A percentile compares a stretch with the other conserved stretches of the same genome.
phyloP scores from a whole-genome alignment of 164 flowering plant species.

The Berberis vulgaris region DNA sequence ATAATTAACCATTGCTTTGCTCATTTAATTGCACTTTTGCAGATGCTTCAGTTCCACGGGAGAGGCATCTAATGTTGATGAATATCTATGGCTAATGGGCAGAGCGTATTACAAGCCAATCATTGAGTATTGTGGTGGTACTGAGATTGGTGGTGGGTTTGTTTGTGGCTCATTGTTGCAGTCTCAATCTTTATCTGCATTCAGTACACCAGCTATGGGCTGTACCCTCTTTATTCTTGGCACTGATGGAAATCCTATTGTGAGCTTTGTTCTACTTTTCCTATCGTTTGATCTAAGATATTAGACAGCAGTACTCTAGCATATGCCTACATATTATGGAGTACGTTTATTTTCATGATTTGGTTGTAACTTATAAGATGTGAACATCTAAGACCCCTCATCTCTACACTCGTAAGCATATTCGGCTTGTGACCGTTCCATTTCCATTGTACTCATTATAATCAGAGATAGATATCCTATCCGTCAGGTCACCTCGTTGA shows the following conservation, averaged over 20 bases:
- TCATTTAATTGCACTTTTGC: conserved; percentile 12
- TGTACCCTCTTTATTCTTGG: conserved; percentile 73
- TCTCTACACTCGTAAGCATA: too few species aligned
- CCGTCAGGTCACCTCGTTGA: too few species aligned
- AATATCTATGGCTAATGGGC: conserved; percentile 93
- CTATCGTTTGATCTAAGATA: background rate
- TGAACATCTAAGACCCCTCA: too few species aligned
- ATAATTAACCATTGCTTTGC: background rate
- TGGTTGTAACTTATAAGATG: background rate
- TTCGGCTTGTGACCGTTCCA: too few species aligned
- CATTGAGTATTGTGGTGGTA: conserved; percentile 97
- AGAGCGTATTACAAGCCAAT: conserved; percentile 86
- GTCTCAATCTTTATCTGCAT: conserved; percentile 80
- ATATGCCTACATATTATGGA: background rate
- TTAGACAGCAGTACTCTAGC: background rate
- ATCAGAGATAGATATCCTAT: too few species aligned
- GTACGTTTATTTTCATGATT: background rate
- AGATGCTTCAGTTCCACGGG: conserved; percentile 95
- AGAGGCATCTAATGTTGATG: conserved; percentile 91
- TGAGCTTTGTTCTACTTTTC: conserved; percentile 26
- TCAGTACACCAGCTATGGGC: conserved; percentile 94
- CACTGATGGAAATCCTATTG: conserved; percentile 62
- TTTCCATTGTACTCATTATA: too few species aligned
- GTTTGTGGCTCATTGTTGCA: conserved; percentile 77
- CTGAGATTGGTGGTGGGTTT: conserved; percentile 96